Evolutionary conservation across 2,329 filamentous ascomycete species (phyloP).

Genomic region (Aspergillus aculeatinus): DNA sequence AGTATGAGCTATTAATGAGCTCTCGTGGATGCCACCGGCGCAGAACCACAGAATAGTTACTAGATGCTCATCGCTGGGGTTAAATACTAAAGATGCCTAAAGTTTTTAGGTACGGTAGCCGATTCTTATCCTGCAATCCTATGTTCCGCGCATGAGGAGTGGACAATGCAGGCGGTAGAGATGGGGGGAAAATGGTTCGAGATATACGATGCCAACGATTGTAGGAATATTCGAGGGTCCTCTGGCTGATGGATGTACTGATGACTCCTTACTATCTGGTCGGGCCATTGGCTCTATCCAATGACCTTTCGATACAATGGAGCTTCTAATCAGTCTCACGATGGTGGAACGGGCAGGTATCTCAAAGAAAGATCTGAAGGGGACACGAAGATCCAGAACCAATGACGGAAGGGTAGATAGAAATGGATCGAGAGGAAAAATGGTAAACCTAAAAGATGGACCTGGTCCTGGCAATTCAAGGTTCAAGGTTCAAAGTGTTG

Average conservation of each 20-base stretch:
- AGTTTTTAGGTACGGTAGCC: background rate
- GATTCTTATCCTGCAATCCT: background rate
- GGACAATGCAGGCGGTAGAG: constrained; percentile 7
- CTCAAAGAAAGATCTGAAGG: background rate
- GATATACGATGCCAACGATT: background rate
- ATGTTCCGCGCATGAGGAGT: background rate
- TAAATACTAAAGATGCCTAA: constrained; percentile 1
- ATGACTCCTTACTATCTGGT: too few relatives aligned
- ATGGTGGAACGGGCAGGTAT: background rate
- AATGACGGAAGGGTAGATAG: background rate
- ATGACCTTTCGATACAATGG: too few relatives aligned
- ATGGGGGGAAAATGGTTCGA: constrained; percentile 6
- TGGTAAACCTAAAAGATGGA: constrained; percentile 7
- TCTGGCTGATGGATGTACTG: too few relatives aligned
- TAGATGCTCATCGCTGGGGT: background rate
- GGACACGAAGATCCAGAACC: background rate
- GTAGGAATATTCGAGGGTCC: background rate
- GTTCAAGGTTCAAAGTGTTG: too few relatives aligned
- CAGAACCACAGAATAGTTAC: background rate
- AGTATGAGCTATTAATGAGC: background rate
- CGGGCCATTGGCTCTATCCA: too few relatives aligned
- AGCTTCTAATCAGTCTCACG: too few relatives aligned
- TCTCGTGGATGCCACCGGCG: background rate
- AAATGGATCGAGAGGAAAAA: constrained; percentile 3
- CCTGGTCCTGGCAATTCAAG: constrained; percentile 4